A percentile compares a stretch with the other conserved stretches of the same genome.
These are phyloP conservation scores for Phanerochaete carnosa DNA, from an alignment of 768 basidiomycete genomes.

Conservation along the genomic window DNA sequence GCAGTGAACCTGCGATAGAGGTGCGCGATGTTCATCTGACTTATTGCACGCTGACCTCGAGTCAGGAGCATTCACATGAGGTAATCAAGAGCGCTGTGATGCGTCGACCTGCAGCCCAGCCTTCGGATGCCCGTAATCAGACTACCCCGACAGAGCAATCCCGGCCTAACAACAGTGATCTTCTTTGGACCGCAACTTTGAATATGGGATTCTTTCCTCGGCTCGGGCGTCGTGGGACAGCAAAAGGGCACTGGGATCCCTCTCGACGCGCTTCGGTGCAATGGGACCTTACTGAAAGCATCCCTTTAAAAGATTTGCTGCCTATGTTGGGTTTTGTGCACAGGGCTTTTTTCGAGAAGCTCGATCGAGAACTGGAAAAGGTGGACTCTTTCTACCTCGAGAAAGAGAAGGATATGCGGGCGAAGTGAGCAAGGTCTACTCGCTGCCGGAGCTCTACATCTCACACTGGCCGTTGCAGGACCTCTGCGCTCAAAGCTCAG, in stretches of 20 bases:
- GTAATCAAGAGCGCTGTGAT: not conserved
- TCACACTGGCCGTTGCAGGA: slow-evolving; percentile 3
- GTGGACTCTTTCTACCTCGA: slow-evolving; percentile 80
- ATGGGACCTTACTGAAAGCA: slow-evolving; percentile 13
- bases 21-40: not conserved
- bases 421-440: slow-evolving; percentile 14
- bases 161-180: too few species aligned
- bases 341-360: slow-evolving; percentile 66
- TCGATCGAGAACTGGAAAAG: slow-evolving; percentile 81
- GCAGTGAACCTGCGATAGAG: not conserved
- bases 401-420: slow-evolving; percentile 60
- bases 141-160: not conserved
- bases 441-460: not conserved
- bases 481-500: slow-evolving; percentile 54
- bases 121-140: not conserved
- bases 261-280: not conserved
- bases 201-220: slow-evolving; percentile 16
- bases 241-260: slow-evolving; percentile 1
- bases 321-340: slow-evolving; percentile 58
- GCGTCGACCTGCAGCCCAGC: not conserved
- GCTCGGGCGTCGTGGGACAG: slow-evolving; percentile 7
- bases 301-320: slow-evolving; percentile 38
- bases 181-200: slow-evolving; percentile 1
- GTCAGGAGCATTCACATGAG: not conserved
- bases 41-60: not conserved